Evolutionary conservation across 2,329 filamentous ascomycete genomes (phyloP), one percentile per base, ranked within the genome.

Genomic region (Phyllosticta paracitricarpa): DNA sequence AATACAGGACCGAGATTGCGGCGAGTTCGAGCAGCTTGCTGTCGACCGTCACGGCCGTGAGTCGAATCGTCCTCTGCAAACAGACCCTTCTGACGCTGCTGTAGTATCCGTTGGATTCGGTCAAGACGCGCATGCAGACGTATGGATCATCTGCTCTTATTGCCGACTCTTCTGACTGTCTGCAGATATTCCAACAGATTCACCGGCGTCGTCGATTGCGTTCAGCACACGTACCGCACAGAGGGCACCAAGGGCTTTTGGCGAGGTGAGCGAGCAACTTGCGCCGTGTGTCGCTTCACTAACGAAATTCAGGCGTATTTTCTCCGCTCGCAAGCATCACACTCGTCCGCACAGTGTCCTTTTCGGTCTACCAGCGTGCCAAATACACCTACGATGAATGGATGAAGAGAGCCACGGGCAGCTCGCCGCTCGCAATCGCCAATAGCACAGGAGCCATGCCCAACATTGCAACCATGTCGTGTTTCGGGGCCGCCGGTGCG

Each of bases 71-170:
- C 10, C 56, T 22, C n/a, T 33, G 30, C 35, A 24, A 40, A 19
- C 30, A 25, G 35, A n/a, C 14, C 54, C 6, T 14, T 28, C 54
- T 35, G 60, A 35, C 9, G 57, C 22, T 14, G 56, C 63, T 59
- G 24, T 58, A 81, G 78, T 95, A 93, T 71, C 90, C 90, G 24
- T 83, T 95, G 67, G 90, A 95, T 73, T 93, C 90, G 68, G 87
- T 93, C 72, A 95, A 95, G 79, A 92, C 89, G 61, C 88, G 90
- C 70, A 90, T 94, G 85, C 90, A 95, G 78, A 89, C 88, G 66
- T 77, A 74, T 64, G 75, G 22, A n/a, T 35, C 56, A 53, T 26
- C 25, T 26, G n/a, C n/a, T 12, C 48, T 33, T 14, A 59, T 59
- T 35, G 26, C 17, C 26, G 40, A 56, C 8, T 56, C 30, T 54